Evolutionary conservation across 2,329 filamentous ascomycete genomes (phyloP).

Genomic region (Mollisia scopiformis): DNA sequence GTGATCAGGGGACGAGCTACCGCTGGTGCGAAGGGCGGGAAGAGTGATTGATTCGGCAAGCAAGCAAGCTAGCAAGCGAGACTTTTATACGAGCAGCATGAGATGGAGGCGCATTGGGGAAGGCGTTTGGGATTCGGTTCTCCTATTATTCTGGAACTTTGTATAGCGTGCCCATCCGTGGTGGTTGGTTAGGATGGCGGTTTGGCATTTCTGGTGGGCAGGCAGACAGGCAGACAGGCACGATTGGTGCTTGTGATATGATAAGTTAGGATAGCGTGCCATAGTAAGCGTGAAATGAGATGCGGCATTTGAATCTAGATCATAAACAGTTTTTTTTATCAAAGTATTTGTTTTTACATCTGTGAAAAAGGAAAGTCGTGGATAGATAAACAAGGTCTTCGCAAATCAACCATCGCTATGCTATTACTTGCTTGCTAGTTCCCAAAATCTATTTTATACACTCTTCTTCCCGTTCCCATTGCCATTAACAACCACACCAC

Average conservation of each 20-base stretch:
- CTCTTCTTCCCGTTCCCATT: conserved; percentile 11
- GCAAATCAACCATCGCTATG: background rate
- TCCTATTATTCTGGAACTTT: background rate
- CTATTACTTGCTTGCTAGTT: no score
- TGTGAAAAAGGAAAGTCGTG: no score
- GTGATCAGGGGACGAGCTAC: conserved; percentile 16
- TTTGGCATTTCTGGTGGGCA: background rate
- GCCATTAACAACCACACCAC: conserved; percentile 19
- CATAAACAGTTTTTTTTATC: no score
- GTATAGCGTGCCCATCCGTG: background rate
- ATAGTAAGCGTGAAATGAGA: background rate
- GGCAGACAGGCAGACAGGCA: background rate
- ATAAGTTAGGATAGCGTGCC: conserved; percentile 2
- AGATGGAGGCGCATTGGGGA: conserved; percentile 8
- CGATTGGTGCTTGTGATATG: background rate
- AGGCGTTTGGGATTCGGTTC: conserved; percentile 3
- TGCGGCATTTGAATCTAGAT: no score
- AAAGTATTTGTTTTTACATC: no score
- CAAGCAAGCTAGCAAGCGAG: background rate
- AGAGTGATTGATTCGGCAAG: conserved; percentile 24
- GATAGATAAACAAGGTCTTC: background rate
- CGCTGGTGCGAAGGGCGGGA: conserved; percentile 28
- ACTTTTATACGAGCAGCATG: background rate
- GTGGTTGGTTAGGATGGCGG: background rate
- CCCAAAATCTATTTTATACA: no score